Base-by-base conservation (phyloP, 1,139 yeast genomes). In the Geotrichum phurueaensis region DNA sequence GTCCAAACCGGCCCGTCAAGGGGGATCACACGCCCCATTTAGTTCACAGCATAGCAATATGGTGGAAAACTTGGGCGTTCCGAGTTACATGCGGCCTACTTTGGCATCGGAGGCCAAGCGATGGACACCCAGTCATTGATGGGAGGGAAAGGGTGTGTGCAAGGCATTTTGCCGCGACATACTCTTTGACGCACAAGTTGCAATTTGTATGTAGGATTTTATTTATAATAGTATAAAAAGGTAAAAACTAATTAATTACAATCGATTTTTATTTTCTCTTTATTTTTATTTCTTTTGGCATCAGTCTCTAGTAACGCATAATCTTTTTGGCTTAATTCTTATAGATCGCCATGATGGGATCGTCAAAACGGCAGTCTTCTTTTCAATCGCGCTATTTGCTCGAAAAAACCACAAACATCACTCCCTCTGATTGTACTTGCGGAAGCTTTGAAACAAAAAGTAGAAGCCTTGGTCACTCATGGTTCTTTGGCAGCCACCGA, bases 311-410 rank as follows among this genome's bases (percentile, higher is more conserved):
- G n/a, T 48, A 9, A 5, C 23, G 5, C 4, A 23, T 2, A 3
- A 48, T 48, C 23, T 48, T 18, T 48, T 52, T 36, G 31, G 39
- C 54, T 52, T 52, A 18, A 52, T 18, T 33, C 5, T 51, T 29
- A 6, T 7, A 4, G 20, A 54, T 54, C 20, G 9, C 20, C 47
- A 39, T 39, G 57, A 51, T 54, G 15, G 57, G 52, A 25, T 54
- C 51, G n/a, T 43, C 60, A n/a, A 58, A 53, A 51, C 61, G 61
- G 5, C 61, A 51, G 13, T 39, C 59, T 20, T 55, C 61, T n/a
- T 47, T 39, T 20, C 58, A 55, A 47, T 50, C 61, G n/a, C 31
- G 61, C n/a, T 59, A 59, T 20, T 47, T 59, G 33, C 48, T 54
- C 6, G 61, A 59, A 48, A 59, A 57, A 22, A 59, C 61, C 15